Conservation (phyloP, 441 rosid genomes). For the Gossypium trilobum region DNA sequence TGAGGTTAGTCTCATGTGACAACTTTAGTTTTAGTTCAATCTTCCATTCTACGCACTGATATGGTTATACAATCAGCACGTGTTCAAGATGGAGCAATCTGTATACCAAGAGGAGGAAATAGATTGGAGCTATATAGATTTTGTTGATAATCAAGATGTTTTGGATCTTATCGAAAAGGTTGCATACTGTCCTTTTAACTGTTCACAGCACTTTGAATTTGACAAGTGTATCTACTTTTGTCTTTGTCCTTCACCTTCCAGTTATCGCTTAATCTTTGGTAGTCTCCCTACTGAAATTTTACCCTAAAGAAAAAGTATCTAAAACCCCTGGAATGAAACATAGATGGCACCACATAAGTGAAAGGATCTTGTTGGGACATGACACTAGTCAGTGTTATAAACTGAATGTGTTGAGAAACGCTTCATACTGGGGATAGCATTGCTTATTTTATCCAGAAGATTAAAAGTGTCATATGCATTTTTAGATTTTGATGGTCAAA, state of each 20-base stretch:
- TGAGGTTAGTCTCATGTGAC: slow-evolving; percentile 37
- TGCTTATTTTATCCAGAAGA: not conserved
- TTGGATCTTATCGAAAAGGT: slow-evolving; percentile 72
- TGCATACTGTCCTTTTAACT: slow-evolving; percentile 11
- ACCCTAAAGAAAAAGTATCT: not conserved
- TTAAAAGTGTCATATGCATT: not conserved
- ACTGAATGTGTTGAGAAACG: not conserved
- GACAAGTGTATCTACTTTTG: not conserved
- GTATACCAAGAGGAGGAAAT: slow-evolving; percentile 50
- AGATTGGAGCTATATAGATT: slow-evolving; percentile 61
- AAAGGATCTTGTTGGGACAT: slow-evolving; percentile 1
- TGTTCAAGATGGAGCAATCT: slow-evolving; percentile 64
- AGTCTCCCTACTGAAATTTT: not conserved
- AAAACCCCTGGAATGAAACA: not conserved
- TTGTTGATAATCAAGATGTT: slow-evolving; percentile 63
- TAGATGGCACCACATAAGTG: not conserved
- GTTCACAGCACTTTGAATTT: not conserved
- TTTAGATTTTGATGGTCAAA: not conserved
- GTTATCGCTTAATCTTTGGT: not conserved
- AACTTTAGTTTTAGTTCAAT: slow-evolving; percentile 18
- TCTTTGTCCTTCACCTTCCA: slow-evolving; percentile 8
- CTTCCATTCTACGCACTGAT: slow-evolving; percentile 21
- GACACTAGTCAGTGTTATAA: not conserved
- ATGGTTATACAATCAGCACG: slow-evolving; percentile 35
- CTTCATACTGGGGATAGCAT: not conserved